These are phyloP conservation scores for Marvania coccoides DNA, from an alignment of 139 green algal genomes.

Conservation along the genomic window DNA sequence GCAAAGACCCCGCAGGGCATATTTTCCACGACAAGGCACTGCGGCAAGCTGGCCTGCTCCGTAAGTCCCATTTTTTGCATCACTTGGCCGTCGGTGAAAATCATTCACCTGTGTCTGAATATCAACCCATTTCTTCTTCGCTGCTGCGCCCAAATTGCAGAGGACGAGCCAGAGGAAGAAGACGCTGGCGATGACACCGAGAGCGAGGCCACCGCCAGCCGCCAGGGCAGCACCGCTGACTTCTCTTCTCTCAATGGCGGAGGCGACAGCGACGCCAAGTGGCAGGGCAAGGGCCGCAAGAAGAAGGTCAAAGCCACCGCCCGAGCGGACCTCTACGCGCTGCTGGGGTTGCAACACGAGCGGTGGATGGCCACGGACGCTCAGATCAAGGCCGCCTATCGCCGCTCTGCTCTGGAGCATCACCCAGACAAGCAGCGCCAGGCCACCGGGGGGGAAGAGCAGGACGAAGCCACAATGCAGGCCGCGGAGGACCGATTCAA, in stretches of 20 bases:
- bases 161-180: neutral
- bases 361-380: constrained; percentile 74
- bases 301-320: constrained; percentile 55
- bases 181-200: neutral
- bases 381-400: constrained; percentile 80
- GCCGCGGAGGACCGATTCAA: constrained; percentile 79
- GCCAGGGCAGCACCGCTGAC: constrained; percentile 14
- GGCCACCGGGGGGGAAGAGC: neutral
- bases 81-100: neutral
- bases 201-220: neutral
- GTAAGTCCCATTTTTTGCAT: constrained; percentile 28
- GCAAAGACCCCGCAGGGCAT: constrained; percentile 61
- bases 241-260: constrained; percentile 17
- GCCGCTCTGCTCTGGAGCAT: constrained; percentile 68
- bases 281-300: constrained; percentile 53
- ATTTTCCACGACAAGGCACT: constrained; percentile 54
- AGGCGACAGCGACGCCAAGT: constrained; percentile 31
- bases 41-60: constrained; percentile 50
- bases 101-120: neutral
- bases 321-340: constrained; percentile 67
- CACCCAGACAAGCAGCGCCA: constrained; percentile 84
- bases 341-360: constrained; percentile 68
- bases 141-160: constrained; percentile 1
- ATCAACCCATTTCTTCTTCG: neutral
- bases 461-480: constrained; percentile 37